Evolutionary conservation across 2,329 filamentous ascomycete genomes (phyloP), one percentile per base, ranked within the genome.

Genomic region (Nemania sp.): DNA sequence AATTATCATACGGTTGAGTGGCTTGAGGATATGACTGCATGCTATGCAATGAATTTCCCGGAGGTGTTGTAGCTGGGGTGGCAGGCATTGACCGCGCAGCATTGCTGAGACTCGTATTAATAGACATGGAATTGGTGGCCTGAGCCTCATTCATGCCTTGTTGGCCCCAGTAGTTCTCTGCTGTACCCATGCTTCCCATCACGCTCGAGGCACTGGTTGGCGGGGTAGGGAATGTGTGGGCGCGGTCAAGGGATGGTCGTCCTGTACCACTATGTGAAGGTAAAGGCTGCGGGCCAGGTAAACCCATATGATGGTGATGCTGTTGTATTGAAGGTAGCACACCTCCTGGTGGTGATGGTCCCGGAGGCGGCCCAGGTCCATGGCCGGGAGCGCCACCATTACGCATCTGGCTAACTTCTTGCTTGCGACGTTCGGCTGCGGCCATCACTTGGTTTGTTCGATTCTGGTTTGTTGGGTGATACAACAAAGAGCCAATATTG

Each of bases 141-240:
- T 90, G 89, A 55, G 86, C 82, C 22, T 86, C 86, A 69, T 82
- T 86, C 85, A 93, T 90, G 70, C 87, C 86, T 76, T 80, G 88
- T 66, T 85, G 84, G 38, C 82, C 86, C 93, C 94, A 98, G 77
- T 94, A 97, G 47, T 87, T 91, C 38, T 93, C 92, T 45, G 92
- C 90, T 72, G 87, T 87, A 53, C 90, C 89, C 86, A 97, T 93
- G 69, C 87, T 82, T 83, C 83, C 86, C 81, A 90, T 93, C 53
- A 97, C 89, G 80, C 93, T 93, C 0, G 94, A 96, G n/a, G 94
- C 92, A 79, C 93, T 98, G 0, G 94, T 93, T 1, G 95, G 94
- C 41, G 95, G 95, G 3, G 95, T 98, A 3, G 95, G 94, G 80
- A 98, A 98, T 1, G 94, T 97, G 79, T 97, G 92, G 18, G 94